Evolutionary conservation across 106 monocot species (phyloP), one percentile per base, ranked within the genome.

Genomic region (Chionographis japonica): DNA sequence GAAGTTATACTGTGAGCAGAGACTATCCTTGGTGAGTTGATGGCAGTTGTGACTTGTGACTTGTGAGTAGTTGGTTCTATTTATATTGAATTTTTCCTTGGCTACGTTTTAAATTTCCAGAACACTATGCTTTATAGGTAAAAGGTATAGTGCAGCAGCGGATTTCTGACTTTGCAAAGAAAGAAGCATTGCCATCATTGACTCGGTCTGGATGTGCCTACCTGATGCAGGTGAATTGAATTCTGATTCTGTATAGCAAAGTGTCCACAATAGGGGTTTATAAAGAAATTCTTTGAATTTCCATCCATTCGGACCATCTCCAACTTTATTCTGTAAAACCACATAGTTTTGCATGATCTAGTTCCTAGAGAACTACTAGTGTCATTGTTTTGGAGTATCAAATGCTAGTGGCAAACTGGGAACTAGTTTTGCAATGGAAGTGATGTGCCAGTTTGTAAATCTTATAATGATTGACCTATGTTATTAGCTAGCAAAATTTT

Each of bases 131-230:
- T 72, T 19, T 72, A 40, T 70, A 97, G 97, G 80, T 92, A 69
- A 89, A 83, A 90, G 78, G 84, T 62, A 89, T 92, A 62, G 89
- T 97, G 68, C 97, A 92, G 50, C 97, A 97, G 66, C 72, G 92
- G 58, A 84, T 97, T 20, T 78, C 79, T n/a, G 92, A 90, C 52
- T 92, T 84, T 83, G 72, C 97, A 54, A 92, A 75, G 74, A 92
- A 81, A 72, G 97, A 97, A 70, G 37, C 78, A 11, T 73, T 97
- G 62, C 77, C 97, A 70, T 89, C 92, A 70, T 83, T 97, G 58
- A 97, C 92, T 64, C 76, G 97, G 75, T 97, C 97, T 78, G 97
- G 97, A 54, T 97, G 97, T 81, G 92, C 92, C 58, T 97, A 97
- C 64, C 61, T 97, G 57, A 85, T 92, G 84, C 87, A 97, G 89